These are phyloP conservation scores for Chara braunii DNA, from an alignment of 139 green algal species.

Conservation along the genomic window DNA sequence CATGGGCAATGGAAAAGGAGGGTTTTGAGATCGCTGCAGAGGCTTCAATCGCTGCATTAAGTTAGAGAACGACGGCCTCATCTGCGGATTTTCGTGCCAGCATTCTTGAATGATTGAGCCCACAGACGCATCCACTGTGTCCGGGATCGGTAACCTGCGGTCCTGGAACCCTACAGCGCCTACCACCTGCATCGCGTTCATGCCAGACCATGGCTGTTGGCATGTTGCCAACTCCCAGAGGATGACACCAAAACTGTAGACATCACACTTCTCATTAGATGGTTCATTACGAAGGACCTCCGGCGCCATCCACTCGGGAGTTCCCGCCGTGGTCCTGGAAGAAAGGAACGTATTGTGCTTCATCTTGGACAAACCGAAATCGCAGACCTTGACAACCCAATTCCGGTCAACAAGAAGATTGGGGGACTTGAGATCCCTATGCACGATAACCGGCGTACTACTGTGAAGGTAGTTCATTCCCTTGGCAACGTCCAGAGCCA, in stretches of 20 bases:
- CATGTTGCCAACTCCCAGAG: slow-evolving; percentile 83
- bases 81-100: too few relatives aligned
- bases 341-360: slow-evolving; percentile 43
- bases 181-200: slow-evolving; percentile 73
- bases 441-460: slow-evolving; percentile 65
- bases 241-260: slow-evolving; percentile 79
- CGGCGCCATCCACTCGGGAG: slow-evolving; percentile 89
- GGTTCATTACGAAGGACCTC: slow-evolving; percentile 49
- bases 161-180: slow-evolving; percentile 72
- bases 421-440: slow-evolving; percentile 74
- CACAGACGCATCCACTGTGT: slow-evolving; percentile 46
- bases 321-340: slow-evolving; percentile 56
- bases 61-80: too few relatives aligned
- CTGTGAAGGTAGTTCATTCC: slow-evolving; percentile 69
- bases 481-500: slow-evolving; percentile 37
- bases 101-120: slow-evolving; percentile 19
- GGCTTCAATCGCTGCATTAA: too few relatives aligned
- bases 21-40: too few relatives aligned
- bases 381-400: slow-evolving; percentile 73
- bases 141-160: slow-evolving; percentile 60
- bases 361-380: slow-evolving; percentile 25
- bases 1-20: too few relatives aligned
- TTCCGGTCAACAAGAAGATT: slow-evolving; percentile 75
- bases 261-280: slow-evolving; percentile 76
- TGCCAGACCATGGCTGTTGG: slow-evolving; percentile 72